Evolutionary conservation across 2,329 filamentous ascomycete genomes (phyloP).

Genomic region (Aspergillus aculeatinus): DNA sequence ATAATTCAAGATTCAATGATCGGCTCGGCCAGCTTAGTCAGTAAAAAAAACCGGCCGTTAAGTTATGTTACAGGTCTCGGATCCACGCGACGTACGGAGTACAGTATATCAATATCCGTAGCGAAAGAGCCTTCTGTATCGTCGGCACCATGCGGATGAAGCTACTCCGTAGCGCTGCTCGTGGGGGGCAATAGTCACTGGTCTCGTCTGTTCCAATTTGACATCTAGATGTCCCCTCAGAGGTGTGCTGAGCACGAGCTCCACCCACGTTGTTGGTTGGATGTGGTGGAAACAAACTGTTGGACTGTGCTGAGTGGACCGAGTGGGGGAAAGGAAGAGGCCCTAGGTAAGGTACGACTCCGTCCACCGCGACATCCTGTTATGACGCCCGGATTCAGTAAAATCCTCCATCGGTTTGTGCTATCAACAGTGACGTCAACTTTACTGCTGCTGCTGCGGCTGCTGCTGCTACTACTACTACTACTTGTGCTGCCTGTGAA

Average conservation of each 20-base stretch:
- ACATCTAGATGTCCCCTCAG: not conserved
- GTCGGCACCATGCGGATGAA: not conserved
- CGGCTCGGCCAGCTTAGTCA: not conserved
- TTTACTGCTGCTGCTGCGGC: not conserved
- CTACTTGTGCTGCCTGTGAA: not conserved
- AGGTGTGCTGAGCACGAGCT: not conserved
- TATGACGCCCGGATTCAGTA: not conserved
- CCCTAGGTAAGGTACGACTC: not conserved
- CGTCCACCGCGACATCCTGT: not conserved
- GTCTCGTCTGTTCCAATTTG: not conserved
- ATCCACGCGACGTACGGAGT: not conserved
- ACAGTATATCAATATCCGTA: not conserved
- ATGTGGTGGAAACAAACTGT: not conserved
- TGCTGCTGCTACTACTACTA: too few species aligned
- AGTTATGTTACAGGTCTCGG: not conserved
- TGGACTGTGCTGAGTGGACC: constrained; percentile 4
- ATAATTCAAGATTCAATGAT: not conserved
- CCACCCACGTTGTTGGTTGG: not conserved
- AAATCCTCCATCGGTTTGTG: not conserved
- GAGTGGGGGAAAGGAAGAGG: not conserved
- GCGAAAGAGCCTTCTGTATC: not conserved
- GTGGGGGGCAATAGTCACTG: not conserved
- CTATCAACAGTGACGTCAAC: constrained; percentile 3
- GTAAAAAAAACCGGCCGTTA: not conserved
- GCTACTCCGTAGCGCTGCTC: not conserved